Base-by-base conservation (phyloP, 2,329 filamentous ascomycete genomes). In the Alternaria sp. region DNA sequence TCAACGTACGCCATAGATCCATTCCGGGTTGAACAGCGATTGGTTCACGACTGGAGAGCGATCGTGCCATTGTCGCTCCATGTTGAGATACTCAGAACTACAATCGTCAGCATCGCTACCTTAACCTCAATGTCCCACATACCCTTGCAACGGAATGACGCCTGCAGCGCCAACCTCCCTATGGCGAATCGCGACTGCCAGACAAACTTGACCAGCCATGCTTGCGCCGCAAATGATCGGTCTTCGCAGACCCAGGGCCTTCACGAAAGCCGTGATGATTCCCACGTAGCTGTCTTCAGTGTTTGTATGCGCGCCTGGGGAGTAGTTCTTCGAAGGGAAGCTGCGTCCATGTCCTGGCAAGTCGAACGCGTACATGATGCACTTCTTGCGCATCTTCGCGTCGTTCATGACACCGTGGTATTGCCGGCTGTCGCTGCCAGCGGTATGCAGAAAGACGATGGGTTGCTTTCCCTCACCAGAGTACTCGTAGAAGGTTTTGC, bases 341-440 rank as follows among this genome's bases (percentile, higher is more conserved):
- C 79, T 82, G 7, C 83, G 72, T 1, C 84, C 84, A 63, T 85
- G 84, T 3, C 81, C 83, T 1, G 84, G 84, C 10, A 85, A 75
- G 67, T 85, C 84, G 50, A 85, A 84, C 1, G 82, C 82, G 47
- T 81, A 82, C 83, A 85, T 85, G 19, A 78, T 82, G 59, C 82
- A 84, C 57, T 77, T 82, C 71, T 83, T 80, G 19, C 80, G 76
- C 82, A 84, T 84, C 12, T 77, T 73, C 26, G 74, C 60, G 59
- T 85, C 79, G 59, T 85, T 85, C 82, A 86, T 82, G 3, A 86
- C 83, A 19, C 84, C 83, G 56, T 86, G 84, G 56, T 85, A 85
- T 67, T 85, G 83, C 26, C 84, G 72, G 26, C 78, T 77, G 63
- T 86, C 84, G 52, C 80, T 81, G 3, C 83, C 83, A 13, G 82